Base-by-base conservation (phyloP, 345 rosid genomes). In the Aegle marmelos region DNA sequence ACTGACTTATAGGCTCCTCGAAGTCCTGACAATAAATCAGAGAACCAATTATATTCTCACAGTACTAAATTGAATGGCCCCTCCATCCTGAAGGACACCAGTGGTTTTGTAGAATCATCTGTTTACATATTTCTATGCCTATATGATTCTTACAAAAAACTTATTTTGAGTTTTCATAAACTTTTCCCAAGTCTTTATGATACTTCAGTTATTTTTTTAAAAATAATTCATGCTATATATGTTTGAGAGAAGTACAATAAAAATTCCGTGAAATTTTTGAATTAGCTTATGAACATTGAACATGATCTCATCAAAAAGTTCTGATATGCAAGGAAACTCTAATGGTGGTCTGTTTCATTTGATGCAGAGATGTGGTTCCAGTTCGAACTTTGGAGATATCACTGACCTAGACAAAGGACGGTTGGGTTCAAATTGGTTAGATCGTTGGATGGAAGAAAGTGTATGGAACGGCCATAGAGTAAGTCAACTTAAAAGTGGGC, bases 391-490 rank as follows among this genome's bases (percentile, higher is more conserved):
- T 6, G 70, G 90, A 82, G 89, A 85, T 73, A 41, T 81, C 64
- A 57, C 63, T 37, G 83, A 81, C 27, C 67, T 77, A 36, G 88
- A 83, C 24, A 81, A 78, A 79, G 76, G 87, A n/a, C 82, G 77
- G 37, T 68, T 78, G 65, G 88, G 89, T 64, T 80, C 92, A 5
- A 87, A 86, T 77, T 90, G 98, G 91, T 83, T 95, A 75, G 94
- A 90, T 76, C 89, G 75, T 7, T 95, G 99, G 95, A 93, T 90
- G 89, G 93, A 95, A 69, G 97, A 90, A 66, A 87, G 75, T 50
- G 77, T 82, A 34, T 73, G 87, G 92, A 87, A 84, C 70, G 81
- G 81, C 73, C 62, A 71, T 10, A 77, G 77, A 21, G 79, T 50
- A 53, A 83, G 78, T 74, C 63, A 79, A 27, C 59, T 33, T 48